Evolutionary conservation across 805 yeast genomes (phyloP).

Genomic region (Cyberlindnera xylosilytica): DNA sequence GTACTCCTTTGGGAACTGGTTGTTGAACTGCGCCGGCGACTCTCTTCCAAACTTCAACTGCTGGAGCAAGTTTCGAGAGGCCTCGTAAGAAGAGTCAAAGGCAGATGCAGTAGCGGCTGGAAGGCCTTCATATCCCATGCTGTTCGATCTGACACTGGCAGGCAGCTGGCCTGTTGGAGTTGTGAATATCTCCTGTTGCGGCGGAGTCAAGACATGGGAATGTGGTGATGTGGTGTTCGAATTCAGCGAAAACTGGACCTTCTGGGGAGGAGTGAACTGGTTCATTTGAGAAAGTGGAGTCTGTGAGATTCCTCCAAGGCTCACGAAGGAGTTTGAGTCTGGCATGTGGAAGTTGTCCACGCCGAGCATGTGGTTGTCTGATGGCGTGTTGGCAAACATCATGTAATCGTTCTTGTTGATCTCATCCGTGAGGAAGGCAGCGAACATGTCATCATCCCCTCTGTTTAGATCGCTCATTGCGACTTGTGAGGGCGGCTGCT

Average conservation of each 20-base stretch:
- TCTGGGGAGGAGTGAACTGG: conserved; percentile 1
- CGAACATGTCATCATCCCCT: conserved; percentile 25
- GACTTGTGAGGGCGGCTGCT: not conserved
- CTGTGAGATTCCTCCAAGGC: too few relatives aligned
- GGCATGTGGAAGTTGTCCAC: conserved; percentile 3
- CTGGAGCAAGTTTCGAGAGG: conserved; percentile 24
- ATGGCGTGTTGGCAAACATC: conserved; percentile 13
- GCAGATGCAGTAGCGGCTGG: not conserved
- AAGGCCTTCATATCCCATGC: not conserved
- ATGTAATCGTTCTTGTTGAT: conserved; percentile 23
- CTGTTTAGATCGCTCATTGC: not conserved
- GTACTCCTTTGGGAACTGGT: conserved; percentile 27
- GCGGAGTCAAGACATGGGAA: conserved; percentile 4
- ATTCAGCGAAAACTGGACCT: not conserved
- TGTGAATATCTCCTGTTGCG: conserved; percentile 15
- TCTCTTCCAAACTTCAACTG: conserved; percentile 27
- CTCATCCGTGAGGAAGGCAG: conserved; percentile 25
- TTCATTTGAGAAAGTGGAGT: not conserved
- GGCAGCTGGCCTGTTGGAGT: conserved; percentile 15
- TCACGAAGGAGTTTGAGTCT: too few relatives aligned
- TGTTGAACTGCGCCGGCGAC: conserved; percentile 20
- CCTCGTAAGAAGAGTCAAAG: conserved; percentile 10
- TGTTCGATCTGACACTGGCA: not conserved
- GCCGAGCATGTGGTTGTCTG: conserved; percentile 9
- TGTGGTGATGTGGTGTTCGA: conserved; percentile 3